Evolutionary conservation across 1,284 basidiomycete genomes (phyloP).

Genomic region (Caloboletus firmus): DNA sequence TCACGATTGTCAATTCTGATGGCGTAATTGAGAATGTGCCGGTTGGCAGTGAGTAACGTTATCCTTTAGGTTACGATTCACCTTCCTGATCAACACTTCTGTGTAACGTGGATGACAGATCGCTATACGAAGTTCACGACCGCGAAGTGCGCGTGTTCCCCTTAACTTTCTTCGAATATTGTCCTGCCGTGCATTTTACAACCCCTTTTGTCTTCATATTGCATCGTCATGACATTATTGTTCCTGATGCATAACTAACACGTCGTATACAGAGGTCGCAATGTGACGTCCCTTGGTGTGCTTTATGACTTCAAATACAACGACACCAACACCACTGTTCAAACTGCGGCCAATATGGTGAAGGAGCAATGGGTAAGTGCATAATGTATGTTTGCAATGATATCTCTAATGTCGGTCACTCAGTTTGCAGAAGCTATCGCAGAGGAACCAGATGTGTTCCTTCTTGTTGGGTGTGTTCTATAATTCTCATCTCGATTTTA

Average conservation of each 20-base stretch:
- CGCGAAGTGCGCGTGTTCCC: slow-evolving; percentile 49
- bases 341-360: slow-evolving; percentile 71
- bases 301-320: slow-evolving; percentile 71
- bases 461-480: slow-evolving; percentile 59
- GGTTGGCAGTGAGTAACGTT: slow-evolving; percentile 52
- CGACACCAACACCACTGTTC: slow-evolving; percentile 63
- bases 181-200: neutral
- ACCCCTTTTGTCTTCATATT: neutral
- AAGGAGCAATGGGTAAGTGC: slow-evolving; percentile 65
- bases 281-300: slow-evolving; percentile 78
- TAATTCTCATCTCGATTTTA: neutral
- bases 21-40: slow-evolving; percentile 56
- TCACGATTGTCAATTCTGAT: slow-evolving; percentile 61
- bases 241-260: neutral
- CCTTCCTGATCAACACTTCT: neutral
- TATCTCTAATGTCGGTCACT: neutral
- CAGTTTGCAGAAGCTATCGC: slow-evolving; percentile 73
- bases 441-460: slow-evolving; percentile 81
- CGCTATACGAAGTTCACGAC: slow-evolving; percentile 78
- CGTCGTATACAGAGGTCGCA: slow-evolving; percentile 52
- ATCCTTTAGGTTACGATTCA: neutral
- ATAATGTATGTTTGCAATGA: neutral
- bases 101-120: slow-evolving; percentile 34
- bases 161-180: neutral
- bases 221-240: neutral